Conservation (phyloP, 805 yeast genomes). For the Ogataea trehalophila region DNA sequence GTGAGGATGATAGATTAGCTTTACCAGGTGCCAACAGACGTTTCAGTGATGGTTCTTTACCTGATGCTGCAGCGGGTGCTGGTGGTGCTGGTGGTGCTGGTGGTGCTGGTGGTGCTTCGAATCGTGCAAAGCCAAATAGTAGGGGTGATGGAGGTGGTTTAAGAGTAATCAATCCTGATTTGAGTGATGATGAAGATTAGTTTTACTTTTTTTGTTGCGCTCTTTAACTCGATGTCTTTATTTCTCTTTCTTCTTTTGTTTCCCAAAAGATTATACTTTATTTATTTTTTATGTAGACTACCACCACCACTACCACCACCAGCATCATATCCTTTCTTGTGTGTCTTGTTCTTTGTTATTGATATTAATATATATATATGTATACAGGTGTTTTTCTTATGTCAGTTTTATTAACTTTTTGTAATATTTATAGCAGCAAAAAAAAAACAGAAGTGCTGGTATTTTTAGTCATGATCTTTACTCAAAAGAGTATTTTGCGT, state of each 20-base stretch:
- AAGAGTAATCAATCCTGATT: constrained; percentile 32
- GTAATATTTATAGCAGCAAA: too few relatives aligned
- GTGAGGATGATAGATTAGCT: constrained; percentile 20
- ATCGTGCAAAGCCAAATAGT: not conserved
- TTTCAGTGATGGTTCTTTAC: constrained; percentile 32
- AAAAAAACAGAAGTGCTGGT: too few relatives aligned
- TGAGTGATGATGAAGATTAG: constrained; percentile 12
- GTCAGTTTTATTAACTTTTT: too few relatives aligned
- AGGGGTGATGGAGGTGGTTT: constrained; percentile 20
- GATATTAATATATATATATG: too few relatives aligned
- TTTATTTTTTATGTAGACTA: too few relatives aligned
- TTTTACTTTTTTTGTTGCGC: not conserved
- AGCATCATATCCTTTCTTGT: too few relatives aligned
- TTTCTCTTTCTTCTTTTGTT: not conserved
- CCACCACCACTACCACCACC: too few relatives aligned
- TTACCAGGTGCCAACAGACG: constrained; percentile 25
- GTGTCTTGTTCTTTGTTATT: too few relatives aligned
- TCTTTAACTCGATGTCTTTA: not conserved
- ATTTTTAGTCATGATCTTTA: too few relatives aligned
- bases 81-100: constrained; percentile 12
- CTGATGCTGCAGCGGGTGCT: constrained; percentile 30
- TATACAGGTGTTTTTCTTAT: too few relatives aligned
- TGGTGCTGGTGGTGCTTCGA: not conserved
- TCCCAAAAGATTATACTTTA: too few relatives aligned
- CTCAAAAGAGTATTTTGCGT: too few relatives aligned